Base-by-base conservation (phyloP, 257 asterid species). In the Craterostigma plantagineum region DNA sequence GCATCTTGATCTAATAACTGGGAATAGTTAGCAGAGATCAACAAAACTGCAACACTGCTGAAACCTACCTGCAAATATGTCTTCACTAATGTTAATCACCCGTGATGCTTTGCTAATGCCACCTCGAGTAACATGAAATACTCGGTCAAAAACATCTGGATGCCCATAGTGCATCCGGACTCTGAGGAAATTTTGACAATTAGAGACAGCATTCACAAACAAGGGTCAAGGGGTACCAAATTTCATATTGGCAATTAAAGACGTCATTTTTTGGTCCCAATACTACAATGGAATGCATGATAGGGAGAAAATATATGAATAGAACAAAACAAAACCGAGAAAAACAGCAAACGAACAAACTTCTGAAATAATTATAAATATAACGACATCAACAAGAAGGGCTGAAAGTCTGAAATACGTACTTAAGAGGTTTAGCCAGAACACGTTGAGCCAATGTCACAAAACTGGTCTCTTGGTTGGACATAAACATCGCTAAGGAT, bases 81-180 rank as follows among this genome's bases (percentile, higher is more conserved):
- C 98, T 70, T 90, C 98, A 63, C 98, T 90, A 33, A 90, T 83
- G 67, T 90, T 90, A 48, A 90, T 90, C 23, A 83, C 93, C 2
- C 95, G 95, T 4, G 98, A 90, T 46, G 98, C 83, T 68, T 90
- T 90, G 60, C 98, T 90, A 57, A 90, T 75, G 55, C 98, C 98
- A 53, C 98, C 98, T 47, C 98, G 81, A 57, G 98, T 79, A 48
- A 83, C 67, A 65, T 90, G 98, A 58, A 90, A 90, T 35, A 90
- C 61, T 35, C 98, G 77, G 61, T 90, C 98, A 7, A 90, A 90
- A 55, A 82, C 86, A 65, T 90, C 98, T 43, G 98, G 98, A 69
- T 90, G 98, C 12, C 98, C 98, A 67, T 90, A 90, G 62, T 90
- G 98, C 98, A 87, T 87, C 42, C 98, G 93, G 18, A 87, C 95